Percentiles rank a stretch among this genome's conserved stretches.
Evolutionary conservation across 306 rosid genomes (phyloP).

Genomic region (Acmispon strigosus): DNA sequence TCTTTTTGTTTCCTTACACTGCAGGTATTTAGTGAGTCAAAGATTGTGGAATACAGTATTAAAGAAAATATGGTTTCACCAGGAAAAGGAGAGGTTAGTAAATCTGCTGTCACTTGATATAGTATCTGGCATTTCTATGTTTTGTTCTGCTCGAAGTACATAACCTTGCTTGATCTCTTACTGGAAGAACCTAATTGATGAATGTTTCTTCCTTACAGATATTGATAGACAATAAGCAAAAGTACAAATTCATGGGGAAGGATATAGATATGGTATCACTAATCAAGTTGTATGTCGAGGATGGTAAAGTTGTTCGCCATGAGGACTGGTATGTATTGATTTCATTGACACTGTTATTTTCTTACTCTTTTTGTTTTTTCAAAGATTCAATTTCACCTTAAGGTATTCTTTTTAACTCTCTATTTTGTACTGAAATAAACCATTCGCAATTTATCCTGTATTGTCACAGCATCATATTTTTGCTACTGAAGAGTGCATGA

Average conservation of each 20-base stretch:
- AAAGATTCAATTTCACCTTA: neutral
- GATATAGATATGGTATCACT: constrained; percentile 63
- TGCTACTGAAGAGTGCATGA: neutral
- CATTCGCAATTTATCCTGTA: neutral
- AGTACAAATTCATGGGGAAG: constrained; percentile 68
- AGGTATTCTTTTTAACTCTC: neutral
- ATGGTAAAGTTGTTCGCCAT: constrained; percentile 73
- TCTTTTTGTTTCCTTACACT: neutral
- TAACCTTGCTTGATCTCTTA: constrained; percentile 16
- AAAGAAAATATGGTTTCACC: constrained; percentile 58
- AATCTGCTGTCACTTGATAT: constrained; percentile 1
- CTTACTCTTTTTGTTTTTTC: neutral
- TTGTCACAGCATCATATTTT: neutral
- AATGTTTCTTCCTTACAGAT: constrained; percentile 41
- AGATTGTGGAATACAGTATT: constrained; percentile 64
- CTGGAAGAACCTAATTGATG: constrained; percentile 3
- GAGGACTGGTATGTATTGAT: constrained; percentile 66
- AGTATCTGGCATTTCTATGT: neutral
- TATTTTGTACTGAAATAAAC: neutral
- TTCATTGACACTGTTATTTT: neutral
- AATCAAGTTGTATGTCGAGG: constrained; percentile 56
- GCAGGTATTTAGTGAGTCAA: constrained; percentile 71
- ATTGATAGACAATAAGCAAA: constrained; percentile 56
- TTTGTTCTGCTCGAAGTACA: neutral
- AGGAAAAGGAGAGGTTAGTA: constrained; percentile 66